A percentile compares a stretch with the other conserved stretches of the same genome.
Conservation (phyloP, 495 filamentous ascomycete genomes). For the Penicillium pulvis region DNA sequence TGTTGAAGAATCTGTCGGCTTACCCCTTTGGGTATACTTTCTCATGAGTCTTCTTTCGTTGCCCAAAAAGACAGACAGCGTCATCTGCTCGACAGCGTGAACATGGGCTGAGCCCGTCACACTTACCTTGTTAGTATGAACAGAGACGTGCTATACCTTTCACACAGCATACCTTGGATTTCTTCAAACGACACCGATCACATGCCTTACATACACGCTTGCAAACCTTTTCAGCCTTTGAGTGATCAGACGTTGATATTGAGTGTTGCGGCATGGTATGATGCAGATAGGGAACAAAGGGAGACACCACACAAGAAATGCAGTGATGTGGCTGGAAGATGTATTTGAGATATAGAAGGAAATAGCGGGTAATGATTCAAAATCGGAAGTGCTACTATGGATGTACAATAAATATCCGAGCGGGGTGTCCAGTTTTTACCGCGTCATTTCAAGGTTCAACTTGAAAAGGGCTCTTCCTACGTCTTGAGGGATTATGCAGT, state of each 20-base stretch:
- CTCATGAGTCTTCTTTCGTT: constrained; percentile 62
- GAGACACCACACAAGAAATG: no score
- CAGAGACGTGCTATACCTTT: background rate
- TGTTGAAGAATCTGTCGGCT: constrained; percentile 19
- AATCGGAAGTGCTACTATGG: no score
- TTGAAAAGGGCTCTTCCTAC: no score
- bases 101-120: constrained; percentile 62
- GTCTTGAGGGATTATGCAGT: no score
- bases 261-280: constrained; percentile 3
- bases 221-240: constrained; percentile 49
- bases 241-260: constrained; percentile 45
- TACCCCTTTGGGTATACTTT: constrained; percentile 67
- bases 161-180: constrained; percentile 57
- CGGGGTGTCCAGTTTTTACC: no score
- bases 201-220: constrained; percentile 66
- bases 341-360: no score
- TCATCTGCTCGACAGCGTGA: constrained; percentile 61
- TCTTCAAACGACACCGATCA: constrained; percentile 65
- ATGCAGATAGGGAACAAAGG: no score
- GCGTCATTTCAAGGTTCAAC: no score
- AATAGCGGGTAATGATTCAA: no score
- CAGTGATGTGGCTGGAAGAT: no score
- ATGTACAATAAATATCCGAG: no score
- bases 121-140: constrained; percentile 34
- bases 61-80: constrained; percentile 62